Evolutionary conservation across 2,329 filamentous ascomycete species (phyloP).

Genomic region (Sphaerostilbella broomeana): DNA sequence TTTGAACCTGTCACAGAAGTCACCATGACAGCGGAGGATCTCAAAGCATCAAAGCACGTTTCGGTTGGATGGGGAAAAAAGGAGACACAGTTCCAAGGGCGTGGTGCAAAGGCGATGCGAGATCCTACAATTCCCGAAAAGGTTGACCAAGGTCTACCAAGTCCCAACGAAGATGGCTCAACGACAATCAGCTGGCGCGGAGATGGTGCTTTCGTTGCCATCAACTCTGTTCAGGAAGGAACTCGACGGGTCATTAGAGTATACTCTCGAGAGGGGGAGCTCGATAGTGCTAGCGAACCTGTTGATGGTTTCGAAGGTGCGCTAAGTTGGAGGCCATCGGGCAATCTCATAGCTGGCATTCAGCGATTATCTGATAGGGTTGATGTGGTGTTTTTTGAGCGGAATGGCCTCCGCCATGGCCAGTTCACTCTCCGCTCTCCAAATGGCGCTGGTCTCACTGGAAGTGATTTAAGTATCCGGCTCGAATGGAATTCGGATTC

Average conservation of each 20-base stretch:
- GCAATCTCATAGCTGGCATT: conserved; percentile 83
- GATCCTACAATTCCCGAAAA: conserved; percentile 94
- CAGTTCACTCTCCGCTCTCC: conserved; percentile 74
- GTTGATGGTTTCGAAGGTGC: conserved; percentile 84
- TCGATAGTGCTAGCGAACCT: conserved; percentile 92
- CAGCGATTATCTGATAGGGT: conserved; percentile 63
- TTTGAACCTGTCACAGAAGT: conserved; percentile 80
- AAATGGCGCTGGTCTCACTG: conserved; percentile 49
- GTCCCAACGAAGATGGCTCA: conserved; percentile 62
- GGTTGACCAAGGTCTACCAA: conserved; percentile 75
- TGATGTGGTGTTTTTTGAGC: conserved; percentile 90
- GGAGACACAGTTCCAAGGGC: conserved; percentile 95
- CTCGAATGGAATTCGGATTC: conserved; percentile 91
- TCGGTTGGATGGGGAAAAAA: conserved; percentile 98
- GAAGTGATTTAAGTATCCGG: conserved; percentile 45
- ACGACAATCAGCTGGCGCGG: conserved; percentile 86
- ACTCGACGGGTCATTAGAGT: conserved; percentile 76
- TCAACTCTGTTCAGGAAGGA: conserved; percentile 68
- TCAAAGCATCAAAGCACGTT: conserved; percentile 85
- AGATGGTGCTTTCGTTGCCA: conserved; percentile 82
- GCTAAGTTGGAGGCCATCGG: conserved; percentile 84
- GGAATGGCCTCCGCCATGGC: conserved; percentile 94
- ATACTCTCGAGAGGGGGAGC: conserved; percentile 79
- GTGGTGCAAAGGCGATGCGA: conserved; percentile 74
- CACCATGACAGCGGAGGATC: conserved; percentile 64